Base-by-base conservation (phyloP, 164 flowering plant species). In the Magnolia kwangsiensis region DNA sequence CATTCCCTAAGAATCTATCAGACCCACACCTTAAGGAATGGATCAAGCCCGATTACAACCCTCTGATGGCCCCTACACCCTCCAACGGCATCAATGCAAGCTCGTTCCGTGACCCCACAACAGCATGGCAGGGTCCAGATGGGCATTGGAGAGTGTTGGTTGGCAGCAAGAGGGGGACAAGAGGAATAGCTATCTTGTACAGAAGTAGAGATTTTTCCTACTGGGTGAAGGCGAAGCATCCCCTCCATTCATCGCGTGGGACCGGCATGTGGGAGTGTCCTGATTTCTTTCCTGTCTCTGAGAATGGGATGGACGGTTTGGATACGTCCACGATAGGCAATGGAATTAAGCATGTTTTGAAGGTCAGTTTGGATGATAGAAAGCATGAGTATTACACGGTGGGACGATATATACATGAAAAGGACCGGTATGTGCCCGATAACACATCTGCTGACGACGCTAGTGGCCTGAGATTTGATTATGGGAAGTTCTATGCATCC, bases 241-340 rank as follows among this genome's bases (percentile, higher is more conserved):
- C 96, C 0, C 24, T 94, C 14, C 97, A 94, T 75, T 88, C 93
- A 0, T 7, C 49, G 0, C 20, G 82, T 0, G 31, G 72, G 0
- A 87, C 91, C 0, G 98, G 98, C 0, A 95, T 88, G 89, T 92
- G 94, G 95, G 97, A 94, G 74, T 94, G 98, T 80, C 96, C 96
- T 0, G 98, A 94, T 72, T 92, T 92, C 72, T 94, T 27, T 74
- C 97, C 98, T 0, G 92, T 95, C 23, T 61, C 84, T 0, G 3
- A 78, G 50, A 6, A 55, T 0, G 85, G 85, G 3, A 49, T 37
- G 21, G 20, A 45, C 0, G 98, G 98, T n/a, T 24, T 93, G 77
- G 98, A 93, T 27, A 77, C 91, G 0, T 89, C 92, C 0, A 77
- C 50, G 7, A 6, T 0, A 0, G 93, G 92, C 0, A 27, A 27